phyloP scores from a whole-genome alignment of 2,329 filamentous ascomycete genomes.

The Hypoxylon sp. region DNA sequence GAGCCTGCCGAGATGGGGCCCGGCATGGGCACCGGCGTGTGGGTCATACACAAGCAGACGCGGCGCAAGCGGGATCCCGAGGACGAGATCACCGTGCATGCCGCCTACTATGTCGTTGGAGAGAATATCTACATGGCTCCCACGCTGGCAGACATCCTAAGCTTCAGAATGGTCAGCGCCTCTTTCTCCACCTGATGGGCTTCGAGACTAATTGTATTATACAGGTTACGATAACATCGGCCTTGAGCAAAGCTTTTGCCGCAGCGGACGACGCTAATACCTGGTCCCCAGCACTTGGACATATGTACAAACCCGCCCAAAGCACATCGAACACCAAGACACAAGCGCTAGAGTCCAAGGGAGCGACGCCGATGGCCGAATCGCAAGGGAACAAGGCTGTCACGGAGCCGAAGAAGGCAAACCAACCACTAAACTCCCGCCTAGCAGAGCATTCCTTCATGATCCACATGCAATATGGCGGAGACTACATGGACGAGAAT shows the following conservation, averaged over 20 bases:
- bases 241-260: constrained; percentile 65
- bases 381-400: constrained; percentile 42
- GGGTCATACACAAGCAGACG: constrained; percentile 77
- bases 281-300: constrained; percentile 67
- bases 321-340: constrained; percentile 41
- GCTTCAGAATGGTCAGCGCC: constrained; percentile 65
- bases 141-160: constrained; percentile 68
- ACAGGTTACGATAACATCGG: constrained; percentile 66
- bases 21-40: constrained; percentile 72
- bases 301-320: constrained; percentile 61
- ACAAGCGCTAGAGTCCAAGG: constrained; percentile 57
- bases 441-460: constrained; percentile 69
- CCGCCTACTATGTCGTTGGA: constrained; percentile 73
- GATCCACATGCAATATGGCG: constrained; percentile 68
- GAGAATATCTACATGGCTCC: constrained; percentile 77
- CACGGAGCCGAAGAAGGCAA: constrained; percentile 51
- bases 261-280: constrained; percentile 62
- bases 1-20: constrained; percentile 72
- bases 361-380: constrained; percentile 60
- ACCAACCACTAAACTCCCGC: constrained; percentile 56
- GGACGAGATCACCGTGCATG: constrained; percentile 70
- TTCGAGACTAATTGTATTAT: not conserved
- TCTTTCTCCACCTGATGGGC: constrained; percentile 20
- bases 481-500: constrained; percentile 76
- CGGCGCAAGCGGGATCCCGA: constrained; percentile 68